Evolutionary conservation across 805 yeast genomes (phyloP).

Genomic region (Saccharomycopsis olivae): DNA sequence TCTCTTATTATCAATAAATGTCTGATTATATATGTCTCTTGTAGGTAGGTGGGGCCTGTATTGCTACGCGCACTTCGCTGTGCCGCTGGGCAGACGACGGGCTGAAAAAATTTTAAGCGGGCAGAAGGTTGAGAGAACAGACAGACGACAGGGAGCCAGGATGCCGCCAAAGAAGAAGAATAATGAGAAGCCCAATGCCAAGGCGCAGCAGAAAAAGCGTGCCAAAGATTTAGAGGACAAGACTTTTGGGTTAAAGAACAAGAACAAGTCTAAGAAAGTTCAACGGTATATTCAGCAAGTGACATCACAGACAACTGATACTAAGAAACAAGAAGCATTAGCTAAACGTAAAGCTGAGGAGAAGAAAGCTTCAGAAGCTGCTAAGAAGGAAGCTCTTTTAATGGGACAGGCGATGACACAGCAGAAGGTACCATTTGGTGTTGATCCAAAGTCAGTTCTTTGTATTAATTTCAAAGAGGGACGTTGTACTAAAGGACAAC

Average conservation of each 20-base stretch:
- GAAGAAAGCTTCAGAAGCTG: conserved; percentile 85
- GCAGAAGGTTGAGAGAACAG: too few species aligned
- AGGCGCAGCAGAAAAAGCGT: conserved; percentile 46
- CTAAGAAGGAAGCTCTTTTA: conserved; percentile 71
- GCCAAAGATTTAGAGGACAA: conserved; percentile 65
- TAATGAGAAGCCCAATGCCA: conserved; percentile 47
- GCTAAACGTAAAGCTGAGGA: conserved; percentile 73
- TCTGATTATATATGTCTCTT: too few species aligned
- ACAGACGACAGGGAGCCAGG: too few species aligned
- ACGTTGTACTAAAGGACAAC: conserved; percentile 66
- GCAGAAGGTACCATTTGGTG: conserved; percentile 93
- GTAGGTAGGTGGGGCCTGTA: too few species aligned
- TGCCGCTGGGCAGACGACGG: too few species aligned
- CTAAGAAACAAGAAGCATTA: conserved; percentile 36
- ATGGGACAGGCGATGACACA: conserved; percentile 46
- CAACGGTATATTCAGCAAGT: conserved; percentile 64
- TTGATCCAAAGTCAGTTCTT: conserved; percentile 88
- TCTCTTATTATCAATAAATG: too few species aligned
- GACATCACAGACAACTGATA: conserved; percentile 47
- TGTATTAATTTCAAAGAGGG: conserved; percentile 88
- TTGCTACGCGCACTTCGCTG: too few species aligned
- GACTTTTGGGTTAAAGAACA: conserved; percentile 92
- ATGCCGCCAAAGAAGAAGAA: conserved; percentile 85
- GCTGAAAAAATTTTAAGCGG: too few species aligned
- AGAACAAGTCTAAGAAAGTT: conserved; percentile 87